These are phyloP conservation scores for Aspergillus sp. DNA, from an alignment of 2,329 filamentous ascomycete species.

Conservation along the genomic window DNA sequence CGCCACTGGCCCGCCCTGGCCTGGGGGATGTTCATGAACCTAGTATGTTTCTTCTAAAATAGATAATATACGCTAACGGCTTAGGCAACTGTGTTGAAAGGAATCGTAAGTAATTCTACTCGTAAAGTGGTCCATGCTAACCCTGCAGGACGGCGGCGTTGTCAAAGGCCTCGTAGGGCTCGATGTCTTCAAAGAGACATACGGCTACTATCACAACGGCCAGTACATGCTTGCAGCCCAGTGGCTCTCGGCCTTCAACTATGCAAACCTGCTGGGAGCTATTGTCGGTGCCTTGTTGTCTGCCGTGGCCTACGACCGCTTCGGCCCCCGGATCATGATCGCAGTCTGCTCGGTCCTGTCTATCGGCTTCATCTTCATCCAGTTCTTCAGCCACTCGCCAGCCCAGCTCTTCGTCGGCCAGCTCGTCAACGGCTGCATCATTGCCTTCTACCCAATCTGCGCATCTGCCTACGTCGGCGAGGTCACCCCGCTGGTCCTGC, in stretches of 20 bases:
- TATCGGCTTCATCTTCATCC: constrained; percentile 58
- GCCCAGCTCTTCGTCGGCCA: constrained; percentile 60
- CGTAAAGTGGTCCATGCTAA: neutral
- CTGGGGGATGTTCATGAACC: constrained; percentile 29
- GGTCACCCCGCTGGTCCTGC: constrained; percentile 30
- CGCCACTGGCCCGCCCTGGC: constrained; percentile 26
- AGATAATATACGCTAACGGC: neutral
- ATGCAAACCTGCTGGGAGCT: constrained; percentile 26
- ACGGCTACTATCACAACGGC: constrained; percentile 27
- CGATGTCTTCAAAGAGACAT: constrained; percentile 26
- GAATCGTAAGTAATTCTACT: constrained; percentile 5
- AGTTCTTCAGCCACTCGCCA: constrained; percentile 61
- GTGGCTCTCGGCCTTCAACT: constrained; percentile 30
- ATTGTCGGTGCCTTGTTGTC: constrained; percentile 26
- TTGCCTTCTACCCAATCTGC: constrained; percentile 62
- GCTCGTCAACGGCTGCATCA: constrained; percentile 60
- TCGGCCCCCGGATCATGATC: constrained; percentile 29
- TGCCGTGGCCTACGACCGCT: constrained; percentile 26
- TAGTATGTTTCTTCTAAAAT: constrained; percentile 10
- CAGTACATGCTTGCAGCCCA: constrained; percentile 24
- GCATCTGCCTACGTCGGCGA: constrained; percentile 41
- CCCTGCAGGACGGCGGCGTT: constrained; percentile 20
- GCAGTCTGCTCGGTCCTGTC: constrained; percentile 25
- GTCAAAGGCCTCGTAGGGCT: constrained; percentile 28
- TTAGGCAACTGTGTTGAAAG: constrained; percentile 17